Percentiles rank a stretch among this genome's conserved stretches.
These are phyloP conservation scores for Calocybe gangraenosa DNA, from an alignment of 768 basidiomycete species.

Conservation along the genomic window DNA sequence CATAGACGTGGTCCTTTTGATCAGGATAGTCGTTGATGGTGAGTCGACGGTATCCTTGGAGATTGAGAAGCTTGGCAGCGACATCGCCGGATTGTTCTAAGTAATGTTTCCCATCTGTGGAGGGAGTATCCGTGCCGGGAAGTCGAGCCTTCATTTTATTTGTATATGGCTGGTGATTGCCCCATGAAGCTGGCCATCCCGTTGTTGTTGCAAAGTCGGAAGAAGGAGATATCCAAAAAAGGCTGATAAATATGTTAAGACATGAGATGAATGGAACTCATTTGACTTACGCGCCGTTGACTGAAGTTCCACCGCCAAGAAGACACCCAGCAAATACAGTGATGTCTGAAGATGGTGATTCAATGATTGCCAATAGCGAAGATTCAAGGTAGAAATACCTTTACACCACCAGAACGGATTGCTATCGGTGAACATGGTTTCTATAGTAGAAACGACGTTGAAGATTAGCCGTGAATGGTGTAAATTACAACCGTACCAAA, in stretches of 20 bases:
- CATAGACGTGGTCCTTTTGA: slow-evolving; percentile 55
- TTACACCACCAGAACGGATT: slow-evolving; percentile 65
- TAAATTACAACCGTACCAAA: slow-evolving; percentile 30
- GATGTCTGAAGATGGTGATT: slow-evolving; percentile 33
- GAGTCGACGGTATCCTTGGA: slow-evolving; percentile 46
- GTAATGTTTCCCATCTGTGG: slow-evolving; percentile 56
- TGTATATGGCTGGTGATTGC: slow-evolving; percentile 47
- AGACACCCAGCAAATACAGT: slow-evolving; percentile 62
- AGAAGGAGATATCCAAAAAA: slow-evolving; percentile 54
- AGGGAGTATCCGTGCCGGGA: slow-evolving; percentile 54
- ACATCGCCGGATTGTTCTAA: slow-evolving; percentile 47
- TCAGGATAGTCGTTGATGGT: slow-evolving; percentile 56
- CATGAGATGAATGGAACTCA: background rate
- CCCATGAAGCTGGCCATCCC: slow-evolving; percentile 57
- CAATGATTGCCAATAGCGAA: background rate
- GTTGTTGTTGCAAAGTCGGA: slow-evolving; percentile 44
- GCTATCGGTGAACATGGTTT: slow-evolving; percentile 58
- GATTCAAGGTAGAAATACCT: slow-evolving; percentile 25
- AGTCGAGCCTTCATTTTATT: slow-evolving; percentile 44
- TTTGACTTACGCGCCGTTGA: slow-evolving; percentile 55
- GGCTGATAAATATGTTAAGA: slow-evolving; percentile 18
- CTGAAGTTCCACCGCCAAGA: slow-evolving; percentile 57
- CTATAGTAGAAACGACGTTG: slow-evolving; percentile 20
- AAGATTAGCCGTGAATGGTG: background rate
- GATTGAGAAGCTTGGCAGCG: slow-evolving; percentile 36